Evolutionary conservation across 495 filamentous ascomycete species (phyloP), one percentile per base, ranked within the genome.

Genomic region (Neurospora sp.): DNA sequence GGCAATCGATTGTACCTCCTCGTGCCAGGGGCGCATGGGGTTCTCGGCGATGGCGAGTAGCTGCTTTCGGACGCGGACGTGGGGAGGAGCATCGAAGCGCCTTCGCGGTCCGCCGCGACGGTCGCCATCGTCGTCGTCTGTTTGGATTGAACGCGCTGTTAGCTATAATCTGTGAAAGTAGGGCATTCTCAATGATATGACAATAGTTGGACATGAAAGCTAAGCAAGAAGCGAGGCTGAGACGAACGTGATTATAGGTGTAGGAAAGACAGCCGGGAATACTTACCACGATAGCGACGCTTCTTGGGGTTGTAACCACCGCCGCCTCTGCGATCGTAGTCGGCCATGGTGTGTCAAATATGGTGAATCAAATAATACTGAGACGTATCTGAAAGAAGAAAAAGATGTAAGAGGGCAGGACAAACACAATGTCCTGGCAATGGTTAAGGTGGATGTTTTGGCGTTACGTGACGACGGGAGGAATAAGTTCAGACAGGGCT

Each of bases 21-120:
- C 94, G 77, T 96, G 91, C 77, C 92, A 93, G 75, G 87, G 87
- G 74, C 90, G 89, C 78, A 94, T 85, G 73, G 93, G 91, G 74
- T 93, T 95, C 86, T 97, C 94, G 69, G 95, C 95, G 77, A 98
- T 91, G 39, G 88, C 84, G 39, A 97, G 85, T 20, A 97, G 86
- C 81, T 95, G 91, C 75, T 91, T 92, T 76, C 93, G 92, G 72
- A 97, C 83, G 78, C 91, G 92, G 54, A 90, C 88, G 74, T 89
- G 86, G 23, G 91, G 82, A 18, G 96, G 92, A 74, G 95, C 92
- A 77, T 95, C 91, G 76, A 92, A 93, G 78, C 92, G 88, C 54
- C 93, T 90, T 72, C 93, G 88, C 76, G 91, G 91, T n/a, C 87
- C 88, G 70, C 89, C 88, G 77, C 92, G 90, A 76, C 93, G 90